Evolutionary conservation across 2,329 filamentous ascomycete species (phyloP).

Genomic region (Proliferodiscus dingleyae): DNA sequence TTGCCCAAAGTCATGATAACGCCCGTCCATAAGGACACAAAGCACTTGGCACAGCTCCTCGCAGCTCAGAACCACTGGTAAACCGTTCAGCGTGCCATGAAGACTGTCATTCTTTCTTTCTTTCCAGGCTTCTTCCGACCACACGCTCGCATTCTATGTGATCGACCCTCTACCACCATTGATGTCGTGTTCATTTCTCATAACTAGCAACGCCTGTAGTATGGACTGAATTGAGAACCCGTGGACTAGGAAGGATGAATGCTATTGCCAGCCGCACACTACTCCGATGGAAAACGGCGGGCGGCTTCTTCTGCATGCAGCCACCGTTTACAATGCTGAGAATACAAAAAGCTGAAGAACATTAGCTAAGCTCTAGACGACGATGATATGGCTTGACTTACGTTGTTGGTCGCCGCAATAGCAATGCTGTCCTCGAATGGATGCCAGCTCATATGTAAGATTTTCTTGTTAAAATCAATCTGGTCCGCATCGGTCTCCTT

Average conservation of each 20-base stretch:
- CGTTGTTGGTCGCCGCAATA: constrained; percentile 98
- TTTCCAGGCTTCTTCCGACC: constrained; percentile 16
- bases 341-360: constrained; percentile 65
- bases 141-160: constrained; percentile 14
- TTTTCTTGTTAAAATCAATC: constrained; percentile 99
- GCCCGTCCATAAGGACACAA: constrained; percentile 10
- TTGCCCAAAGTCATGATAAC: constrained; percentile 19
- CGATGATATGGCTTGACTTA: constrained; percentile 49
- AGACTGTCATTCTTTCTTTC: constrained; percentile 17
- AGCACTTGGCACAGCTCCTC: constrained; percentile 9
- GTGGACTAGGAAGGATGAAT: constrained; percentile 19
- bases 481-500: constrained; percentile 99
- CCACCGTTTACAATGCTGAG: constrained; percentile 59
- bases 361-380: constrained; percentile 12
- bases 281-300: constrained; percentile 30
- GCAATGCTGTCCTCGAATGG: constrained; percentile 99
- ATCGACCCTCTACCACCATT: constrained; percentile 21
- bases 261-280: constrained; percentile 26
- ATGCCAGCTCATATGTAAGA: constrained; percentile 99
- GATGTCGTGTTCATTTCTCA: constrained; percentile 23
- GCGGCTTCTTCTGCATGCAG: constrained; percentile 24
- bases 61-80: constrained; percentile 14
- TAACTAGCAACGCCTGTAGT: constrained; percentile 21
- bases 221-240: constrained; percentile 21
- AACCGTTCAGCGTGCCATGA: constrained; percentile 15